These are phyloP conservation scores for Parmales sp. DNA, from an alignment of 108 stramenopile genomes.

Conservation along the genomic window DNA sequence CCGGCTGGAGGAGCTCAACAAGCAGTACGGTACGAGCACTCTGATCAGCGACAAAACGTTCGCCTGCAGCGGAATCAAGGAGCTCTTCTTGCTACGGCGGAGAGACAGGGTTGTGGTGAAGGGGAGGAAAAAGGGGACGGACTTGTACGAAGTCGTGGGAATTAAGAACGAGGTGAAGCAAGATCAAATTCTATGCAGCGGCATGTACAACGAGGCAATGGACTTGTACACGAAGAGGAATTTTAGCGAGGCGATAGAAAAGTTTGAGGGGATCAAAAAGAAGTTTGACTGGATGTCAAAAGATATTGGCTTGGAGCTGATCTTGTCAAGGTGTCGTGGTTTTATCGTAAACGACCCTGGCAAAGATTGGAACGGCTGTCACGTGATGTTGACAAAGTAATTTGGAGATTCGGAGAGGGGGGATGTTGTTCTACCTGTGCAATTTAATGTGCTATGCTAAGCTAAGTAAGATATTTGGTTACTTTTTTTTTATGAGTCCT, in stretches of 20 bases:
- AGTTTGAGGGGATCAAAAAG: constrained; percentile 4
- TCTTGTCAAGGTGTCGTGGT: too few species aligned
- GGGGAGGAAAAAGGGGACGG: background rate
- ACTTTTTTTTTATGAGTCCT: too few species aligned
- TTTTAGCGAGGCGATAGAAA: background rate
- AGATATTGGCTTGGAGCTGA: too few species aligned
- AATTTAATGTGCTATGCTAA: too few species aligned
- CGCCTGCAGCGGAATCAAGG: background rate
- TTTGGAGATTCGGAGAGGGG: too few species aligned
- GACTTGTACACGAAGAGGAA: background rate
- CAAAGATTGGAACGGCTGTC: too few species aligned
- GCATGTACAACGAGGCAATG: background rate
- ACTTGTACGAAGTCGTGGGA: constrained; percentile 5
- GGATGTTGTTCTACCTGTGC: too few species aligned
- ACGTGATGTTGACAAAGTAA: too few species aligned
- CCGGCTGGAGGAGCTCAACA: constrained; percentile 12
- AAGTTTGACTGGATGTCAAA: too few species aligned
- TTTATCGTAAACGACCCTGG: too few species aligned
- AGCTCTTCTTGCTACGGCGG: background rate
- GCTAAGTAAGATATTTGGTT: too few species aligned
- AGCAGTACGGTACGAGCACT: background rate
- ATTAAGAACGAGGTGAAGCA: background rate
- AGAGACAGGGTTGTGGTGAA: background rate
- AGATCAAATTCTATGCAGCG: background rate
- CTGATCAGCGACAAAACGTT: background rate